Conservation (phyloP, 345 rosid genomes). For the Euphorbia peplus region DNA sequence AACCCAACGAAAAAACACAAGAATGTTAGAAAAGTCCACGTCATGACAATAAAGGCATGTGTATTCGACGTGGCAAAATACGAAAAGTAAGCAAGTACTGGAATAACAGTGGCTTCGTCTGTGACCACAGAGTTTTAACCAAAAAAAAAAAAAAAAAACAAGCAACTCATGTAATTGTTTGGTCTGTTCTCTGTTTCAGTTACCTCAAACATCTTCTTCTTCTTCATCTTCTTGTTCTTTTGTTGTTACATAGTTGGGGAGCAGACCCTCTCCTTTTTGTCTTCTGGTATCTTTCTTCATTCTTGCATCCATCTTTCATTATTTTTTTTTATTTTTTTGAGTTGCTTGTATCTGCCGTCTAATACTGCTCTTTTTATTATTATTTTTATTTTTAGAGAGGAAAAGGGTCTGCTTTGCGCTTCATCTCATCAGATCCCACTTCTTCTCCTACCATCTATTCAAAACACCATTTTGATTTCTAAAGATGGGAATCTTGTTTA, state of each 20-base stretch:
- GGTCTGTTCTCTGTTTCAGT: not conserved
- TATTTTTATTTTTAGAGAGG: constrained; percentile 4
- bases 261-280: constrained; percentile 22
- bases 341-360: not conserved
- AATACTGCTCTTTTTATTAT: not conserved
- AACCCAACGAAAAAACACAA: no score
- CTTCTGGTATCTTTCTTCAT: constrained; percentile 2
- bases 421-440: constrained; percentile 15
- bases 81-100: no score
- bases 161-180: not conserved
- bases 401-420: constrained; percentile 16
- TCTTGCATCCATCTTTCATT: not conserved
- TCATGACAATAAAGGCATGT: no score
- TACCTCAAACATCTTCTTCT: not conserved
- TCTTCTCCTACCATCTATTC: constrained; percentile 15
- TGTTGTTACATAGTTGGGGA: not conserved
- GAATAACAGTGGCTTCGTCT: no score
- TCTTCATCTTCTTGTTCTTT: not conserved
- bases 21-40: no score
- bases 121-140: not conserved
- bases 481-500: constrained; percentile 23
- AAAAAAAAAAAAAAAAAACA: not conserved
- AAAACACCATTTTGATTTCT: no score
- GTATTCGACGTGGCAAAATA: no score
- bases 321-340: not conserved